Evolutionary conservation across 805 yeast genomes (phyloP), one percentile per base, ranked within the genome.

Genomic region (Candida namnaoensis): DNA sequence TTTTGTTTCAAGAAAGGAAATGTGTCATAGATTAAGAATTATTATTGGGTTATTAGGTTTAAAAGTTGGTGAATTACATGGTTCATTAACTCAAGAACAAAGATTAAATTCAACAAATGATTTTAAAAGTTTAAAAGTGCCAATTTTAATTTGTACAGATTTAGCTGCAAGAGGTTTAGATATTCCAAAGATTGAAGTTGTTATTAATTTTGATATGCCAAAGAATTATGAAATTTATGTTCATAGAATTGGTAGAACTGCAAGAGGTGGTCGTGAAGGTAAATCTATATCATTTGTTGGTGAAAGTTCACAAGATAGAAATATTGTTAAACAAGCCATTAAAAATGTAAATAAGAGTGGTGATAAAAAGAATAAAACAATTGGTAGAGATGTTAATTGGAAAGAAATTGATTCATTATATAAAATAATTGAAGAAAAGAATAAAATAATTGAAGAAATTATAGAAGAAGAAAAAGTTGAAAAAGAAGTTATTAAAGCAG

Each of bases 171-270:
- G 99, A 78, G 99, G 99, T 74, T 74, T 93, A 59, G 99, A 93
- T 83, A 93, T 93, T 57, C 98, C 98, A 47, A 91, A 91, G 65
- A 90, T 93, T 60, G 98, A 90, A 61, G 80, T 83, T 45, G 99
- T 93, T 38, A 76, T 93, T 56, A 93, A 93, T 65, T 93, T 73
- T 62, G 99, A 93, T 58, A 87, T 93, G 95, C 99, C 99, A 39
- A 86, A 87, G 61, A 72, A 85, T 28, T 82, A 85, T 55, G 99
- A 93, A 50, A 76, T 91, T 34, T 93, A 93, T 62, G 70, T 93
- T 54, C 99, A 93, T 66, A 84, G 99, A 71, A 96, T 93, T 45
- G 99, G 99, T 65, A 86, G 99, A 74, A 93, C 98, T 42, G 99
- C 99, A 9, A 87, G 99, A 77, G 99, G 97, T 40, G 98, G 98